Conservation (phyloP, 176 grass and related monocot species). For the Oryza brachyantha region DNA sequence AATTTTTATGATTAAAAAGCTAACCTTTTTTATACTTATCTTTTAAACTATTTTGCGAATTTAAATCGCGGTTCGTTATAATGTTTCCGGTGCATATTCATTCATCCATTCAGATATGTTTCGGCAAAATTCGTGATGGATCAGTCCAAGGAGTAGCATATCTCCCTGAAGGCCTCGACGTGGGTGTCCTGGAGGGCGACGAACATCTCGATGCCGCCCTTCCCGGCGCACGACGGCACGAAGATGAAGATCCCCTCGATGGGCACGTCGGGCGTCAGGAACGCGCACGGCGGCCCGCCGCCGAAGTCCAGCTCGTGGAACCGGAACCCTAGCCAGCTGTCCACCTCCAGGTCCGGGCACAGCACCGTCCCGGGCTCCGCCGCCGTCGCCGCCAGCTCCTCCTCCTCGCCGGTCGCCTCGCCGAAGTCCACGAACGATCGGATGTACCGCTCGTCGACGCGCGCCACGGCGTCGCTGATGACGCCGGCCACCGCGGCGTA, state of each 20-base stretch:
- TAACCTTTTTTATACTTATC: no score
- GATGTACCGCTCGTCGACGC: slow-evolving; percentile 30
- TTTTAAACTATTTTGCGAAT: no score
- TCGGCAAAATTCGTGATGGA: no score
- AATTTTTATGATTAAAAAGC: no score
- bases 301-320: slow-evolving; percentile 51
- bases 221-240: slow-evolving; percentile 11
- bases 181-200: neutral
- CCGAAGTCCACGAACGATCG: slow-evolving; percentile 51
- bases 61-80: no score
- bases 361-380: slow-evolving; percentile 10
- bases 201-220: slow-evolving; percentile 30
- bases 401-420: slow-evolving; percentile 20
- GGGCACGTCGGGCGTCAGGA: slow-evolving; percentile 27
- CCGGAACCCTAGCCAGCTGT: slow-evolving; percentile 47
- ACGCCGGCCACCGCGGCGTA: neutral
- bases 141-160: slow-evolving; percentile 30
- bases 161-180: slow-evolving; percentile 11
- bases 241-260: slow-evolving; percentile 33
- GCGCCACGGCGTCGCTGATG: slow-evolving; percentile 32
- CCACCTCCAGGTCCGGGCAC: slow-evolving; percentile 42
- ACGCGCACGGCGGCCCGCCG: slow-evolving; percentile 28
- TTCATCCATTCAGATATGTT: no score
- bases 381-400: slow-evolving; percentile 19
- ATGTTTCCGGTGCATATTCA: no score